A percentile compares a stretch with the other conserved stretches of the same genome.
Evolutionary conservation across 1,139 yeast genomes (phyloP).

Genomic region (Kodamaea derodonti): DNA sequence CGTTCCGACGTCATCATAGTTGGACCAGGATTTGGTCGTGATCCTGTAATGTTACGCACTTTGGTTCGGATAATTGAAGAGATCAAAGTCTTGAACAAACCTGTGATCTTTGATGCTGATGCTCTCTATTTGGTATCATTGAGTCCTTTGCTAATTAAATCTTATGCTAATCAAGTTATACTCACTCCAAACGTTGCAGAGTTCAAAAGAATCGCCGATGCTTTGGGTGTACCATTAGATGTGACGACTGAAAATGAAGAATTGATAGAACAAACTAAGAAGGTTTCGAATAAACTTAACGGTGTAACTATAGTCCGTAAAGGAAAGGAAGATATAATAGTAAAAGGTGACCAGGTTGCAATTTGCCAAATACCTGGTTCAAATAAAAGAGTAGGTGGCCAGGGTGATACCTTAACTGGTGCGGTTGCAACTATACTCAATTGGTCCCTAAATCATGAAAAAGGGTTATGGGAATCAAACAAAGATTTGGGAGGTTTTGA

Average conservation of each 20-base stretch:
- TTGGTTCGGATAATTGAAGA: constrained; percentile 56
- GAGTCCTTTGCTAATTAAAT: constrained; percentile 50
- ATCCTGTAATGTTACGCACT: constrained; percentile 59
- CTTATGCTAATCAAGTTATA: constrained; percentile 48
- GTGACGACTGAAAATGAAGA: constrained; percentile 19
- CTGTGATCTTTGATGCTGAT: constrained; percentile 87
- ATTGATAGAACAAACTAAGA: constrained; percentile 27
- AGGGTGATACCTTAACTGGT: constrained; percentile 80
- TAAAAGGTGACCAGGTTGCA: constrained; percentile 41
- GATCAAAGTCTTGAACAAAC: constrained; percentile 49
- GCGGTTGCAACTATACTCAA: constrained; percentile 57
- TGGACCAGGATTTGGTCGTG: constrained; percentile 95
- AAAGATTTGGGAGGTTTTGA: constrained; percentile 29
- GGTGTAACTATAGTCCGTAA: constrained; percentile 69
- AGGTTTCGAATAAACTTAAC: constrained; percentile 55
- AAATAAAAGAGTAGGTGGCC: constrained; percentile 76
- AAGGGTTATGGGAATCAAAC: constrained; percentile 49
- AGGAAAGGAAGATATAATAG: constrained; percentile 65
- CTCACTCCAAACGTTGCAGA: constrained; percentile 91
- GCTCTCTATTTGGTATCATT: constrained; percentile 63
- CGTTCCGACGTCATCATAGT: constrained; percentile 78
- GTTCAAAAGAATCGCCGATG: constrained; percentile 61
- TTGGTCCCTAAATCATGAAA: constrained; percentile 53
- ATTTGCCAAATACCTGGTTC: constrained; percentile 55
- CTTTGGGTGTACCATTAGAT: constrained; percentile 33